Evolutionary conservation across 257 asterid species (phyloP), one percentile per base, ranked within the genome.

Genomic region (Lavandula angustifolia): DNA sequence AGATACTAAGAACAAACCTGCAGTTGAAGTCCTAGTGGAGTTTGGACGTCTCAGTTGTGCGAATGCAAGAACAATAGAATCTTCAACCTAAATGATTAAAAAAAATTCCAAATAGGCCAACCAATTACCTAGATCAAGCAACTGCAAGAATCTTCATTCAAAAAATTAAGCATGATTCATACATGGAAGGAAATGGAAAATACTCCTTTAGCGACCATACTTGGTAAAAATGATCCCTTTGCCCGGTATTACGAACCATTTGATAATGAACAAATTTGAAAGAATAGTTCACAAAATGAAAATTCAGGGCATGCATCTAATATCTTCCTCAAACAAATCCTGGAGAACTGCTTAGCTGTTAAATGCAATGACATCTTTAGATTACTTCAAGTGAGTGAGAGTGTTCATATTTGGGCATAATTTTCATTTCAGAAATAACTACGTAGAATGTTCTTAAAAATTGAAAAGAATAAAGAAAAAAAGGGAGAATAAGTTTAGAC

Each of bases 1-100:
- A 12, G n/a, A 60, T 12, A 17, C 53, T 60, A 42, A 54, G 48
- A 55, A 65, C 71, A 62, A 79, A 92, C 98, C 98, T 72, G 94
- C 71, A 56, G 73, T 57, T 11, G 99, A 92, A 34, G 81, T 75
- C 75, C 95, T 80, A 22, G 92, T 61, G 78, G 99, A 84, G 81
- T 81, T 85, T 35, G 83, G 87, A 43, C 96, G 95, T 71, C 97
- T 84, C 82, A 82, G 95, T 76, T 92, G 96, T 73, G 96, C 84
- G 52, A 92, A 79, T 64, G 94, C 85, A 77, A 85, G 94, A 74
- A 84, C 85, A 63, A 92, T 86, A 64, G 87, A 87, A 79, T 89
- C 97, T 76, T 92, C 99, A 71, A 92, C 94, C 98, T 92, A 66
- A 50, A 69, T 18, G 27, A 49, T 22, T 66, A 71, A 3, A 29